A percentile compares a stretch with the other conserved stretches of the same genome.
These are phyloP conservation scores for Datura wrightii DNA, from an alignment of 257 asterid species.

Conservation along the genomic window DNA sequence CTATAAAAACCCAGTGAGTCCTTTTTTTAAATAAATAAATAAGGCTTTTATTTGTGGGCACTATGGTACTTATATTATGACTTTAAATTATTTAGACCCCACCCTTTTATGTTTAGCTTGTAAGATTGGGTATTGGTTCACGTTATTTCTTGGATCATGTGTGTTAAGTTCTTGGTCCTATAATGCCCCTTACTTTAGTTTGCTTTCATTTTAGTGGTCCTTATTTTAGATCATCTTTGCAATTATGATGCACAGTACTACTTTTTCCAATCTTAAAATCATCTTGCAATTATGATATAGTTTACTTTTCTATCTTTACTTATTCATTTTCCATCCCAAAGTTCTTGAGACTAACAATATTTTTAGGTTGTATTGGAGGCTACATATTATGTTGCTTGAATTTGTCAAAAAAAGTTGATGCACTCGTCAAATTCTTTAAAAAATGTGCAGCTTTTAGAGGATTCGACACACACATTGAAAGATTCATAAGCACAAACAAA, in stretches of 20 bases:
- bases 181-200: constrained; percentile 45
- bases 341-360: constrained; percentile 1
- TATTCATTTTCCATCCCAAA: not conserved
- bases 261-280: not conserved
- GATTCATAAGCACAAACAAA: not conserved
- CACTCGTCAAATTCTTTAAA: not conserved
- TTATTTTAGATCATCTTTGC: not conserved
- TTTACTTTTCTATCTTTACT: not conserved
- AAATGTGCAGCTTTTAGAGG: not conserved
- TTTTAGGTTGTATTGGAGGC: not conserved
- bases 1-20: not conserved
- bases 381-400: not conserved
- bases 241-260: not conserved
- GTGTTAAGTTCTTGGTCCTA: constrained; percentile 79
- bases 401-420: not conserved
- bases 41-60: constrained; percentile 28
- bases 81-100: constrained; percentile 21
- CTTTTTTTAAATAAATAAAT: not conserved
- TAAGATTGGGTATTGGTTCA: constrained; percentile 27
- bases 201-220: constrained; percentile 32
- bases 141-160: constrained; percentile 75
- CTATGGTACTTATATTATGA: constrained; percentile 22
- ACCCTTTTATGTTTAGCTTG: constrained; percentile 8
- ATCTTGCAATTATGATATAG: constrained; percentile 3
- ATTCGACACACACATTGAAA: not conserved